Evolutionary conservation across 192 early-diverging fungal species (phyloP).

Genomic region (Bifiguratus adelaidae): DNA sequence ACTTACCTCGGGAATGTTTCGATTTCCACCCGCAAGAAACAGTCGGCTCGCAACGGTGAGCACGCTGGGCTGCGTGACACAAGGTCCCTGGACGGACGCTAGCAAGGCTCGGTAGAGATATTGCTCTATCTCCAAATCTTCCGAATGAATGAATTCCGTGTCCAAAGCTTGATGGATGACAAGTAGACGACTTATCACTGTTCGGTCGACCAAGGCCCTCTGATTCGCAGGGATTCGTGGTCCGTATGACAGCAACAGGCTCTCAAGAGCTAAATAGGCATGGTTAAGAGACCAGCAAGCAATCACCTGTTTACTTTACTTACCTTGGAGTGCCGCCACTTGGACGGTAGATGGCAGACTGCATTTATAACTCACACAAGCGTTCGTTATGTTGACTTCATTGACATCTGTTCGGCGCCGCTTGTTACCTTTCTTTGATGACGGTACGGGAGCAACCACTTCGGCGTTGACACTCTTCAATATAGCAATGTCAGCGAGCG

Average conservation of each 20-base stretch:
- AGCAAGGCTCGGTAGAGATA: conserved; percentile 24
- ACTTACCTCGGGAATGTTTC: too few species aligned
- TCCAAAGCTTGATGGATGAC: not conserved
- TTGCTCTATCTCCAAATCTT: not conserved
- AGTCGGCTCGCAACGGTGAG: conserved; percentile 24
- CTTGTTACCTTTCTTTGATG: too few species aligned
- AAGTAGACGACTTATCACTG: conserved; percentile 12
- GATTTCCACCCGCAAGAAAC: conserved; percentile 23
- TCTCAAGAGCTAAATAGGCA: conserved; percentile 4
- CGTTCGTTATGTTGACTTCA: too few species aligned
- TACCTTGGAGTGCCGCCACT: conserved; percentile 9
- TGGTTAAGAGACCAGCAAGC: too few species aligned
- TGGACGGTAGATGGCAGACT: too few species aligned
- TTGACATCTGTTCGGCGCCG: too few species aligned
- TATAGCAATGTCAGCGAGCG: too few species aligned
- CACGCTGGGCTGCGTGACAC: conserved; percentile 23
- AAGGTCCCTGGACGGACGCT: conserved; percentile 20
- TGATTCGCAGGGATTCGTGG: conserved; percentile 9
- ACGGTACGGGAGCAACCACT: too few species aligned
- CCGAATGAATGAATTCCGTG: not conserved
- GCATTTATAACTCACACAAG: too few species aligned
- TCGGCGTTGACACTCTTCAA: too few species aligned
- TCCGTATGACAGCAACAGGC: conserved; percentile 10
- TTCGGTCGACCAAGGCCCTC: conserved; percentile 14
- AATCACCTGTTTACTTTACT: too few species aligned